A percentile compares a stretch with the other conserved stretches of the same genome.
phyloP scores from a whole-genome alignment of 139 green algal species.

The Chlamydomonas sp. region DNA sequence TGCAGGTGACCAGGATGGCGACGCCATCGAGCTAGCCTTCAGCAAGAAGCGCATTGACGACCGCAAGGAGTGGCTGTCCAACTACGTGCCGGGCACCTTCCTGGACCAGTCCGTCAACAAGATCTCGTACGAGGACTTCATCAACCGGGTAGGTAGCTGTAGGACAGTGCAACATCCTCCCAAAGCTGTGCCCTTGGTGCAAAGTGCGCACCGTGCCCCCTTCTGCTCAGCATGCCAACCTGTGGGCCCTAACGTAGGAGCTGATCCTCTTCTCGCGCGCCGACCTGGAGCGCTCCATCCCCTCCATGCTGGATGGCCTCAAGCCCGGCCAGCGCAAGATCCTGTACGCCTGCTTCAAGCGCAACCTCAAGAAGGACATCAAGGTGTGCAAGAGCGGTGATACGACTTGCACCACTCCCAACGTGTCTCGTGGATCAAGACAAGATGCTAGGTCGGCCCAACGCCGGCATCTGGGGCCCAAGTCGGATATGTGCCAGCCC shows the following conservation, averaged over 20 bases:
- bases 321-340: constrained; percentile 99
- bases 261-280: constrained; percentile 94
- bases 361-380: constrained; percentile 92
- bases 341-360: constrained; percentile 97
- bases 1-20: constrained; percentile 79
- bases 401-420: not conserved
- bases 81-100: constrained; percentile 90
- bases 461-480: too few species aligned
- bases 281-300: constrained; percentile 98
- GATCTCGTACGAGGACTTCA: constrained; percentile 96
- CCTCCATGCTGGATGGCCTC: constrained; percentile 94
- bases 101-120: constrained; percentile 86
- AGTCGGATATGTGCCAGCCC: too few species aligned
- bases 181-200: too few species aligned
- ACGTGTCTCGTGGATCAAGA: not conserved
- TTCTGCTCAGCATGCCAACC: not conserved
- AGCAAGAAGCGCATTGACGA: constrained; percentile 99
- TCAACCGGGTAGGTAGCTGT: constrained; percentile 79
- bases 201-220: too few species aligned
- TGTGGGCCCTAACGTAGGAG: constrained; percentile 66
- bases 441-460: too few species aligned
- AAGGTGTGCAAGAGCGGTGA: constrained; percentile 66
- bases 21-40: constrained; percentile 97
- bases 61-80: constrained; percentile 94
- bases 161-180: too few species aligned